A percentile compares a stretch with the other conserved stretches of the same genome.
Conservation (phyloP, 768 basidiomycete genomes). For the Hericium coralloides region DNA sequence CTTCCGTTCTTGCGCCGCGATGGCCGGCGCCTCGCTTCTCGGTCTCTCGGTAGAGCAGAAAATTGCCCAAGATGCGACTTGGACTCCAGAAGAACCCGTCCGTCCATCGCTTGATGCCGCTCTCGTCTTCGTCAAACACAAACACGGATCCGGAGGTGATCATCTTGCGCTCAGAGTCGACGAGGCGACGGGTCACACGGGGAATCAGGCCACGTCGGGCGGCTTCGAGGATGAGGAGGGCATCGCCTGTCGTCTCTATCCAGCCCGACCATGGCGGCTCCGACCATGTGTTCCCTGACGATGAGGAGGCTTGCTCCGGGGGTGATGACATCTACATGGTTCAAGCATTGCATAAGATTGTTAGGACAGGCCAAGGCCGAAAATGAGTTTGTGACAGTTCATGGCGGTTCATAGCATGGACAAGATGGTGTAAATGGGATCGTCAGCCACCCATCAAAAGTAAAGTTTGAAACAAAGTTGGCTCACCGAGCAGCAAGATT, state of each 20-base stretch:
- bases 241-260: constrained; percentile 93
- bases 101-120: constrained; percentile 96
- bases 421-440: constrained; percentile 1
- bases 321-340: constrained; percentile 11
- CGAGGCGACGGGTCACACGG: constrained; percentile 83
- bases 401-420: too few species aligned
- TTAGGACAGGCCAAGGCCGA: too few species aligned
- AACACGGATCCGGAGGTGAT: constrained; percentile 92
- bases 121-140: constrained; percentile 95
- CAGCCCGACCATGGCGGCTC: constrained; percentile 91
- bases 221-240: constrained; percentile 93
- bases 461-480: constrained; percentile 18
- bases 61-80: constrained; percentile 87
- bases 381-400: neutral
- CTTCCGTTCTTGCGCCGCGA: constrained; percentile 38
- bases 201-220: constrained; percentile 86
- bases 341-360: constrained; percentile 1
- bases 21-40: constrained; percentile 72
- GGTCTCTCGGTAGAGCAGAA: constrained; percentile 90
- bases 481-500: constrained; percentile 20
- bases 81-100: constrained; percentile 98
- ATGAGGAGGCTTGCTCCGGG: constrained; percentile 10
- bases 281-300: constrained; percentile 48
- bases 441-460: constrained; percentile 16
- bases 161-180: constrained; percentile 88